Conservation (phyloP, 2,329 filamentous ascomycete genomes). For the Cladorrhinum sp. region DNA sequence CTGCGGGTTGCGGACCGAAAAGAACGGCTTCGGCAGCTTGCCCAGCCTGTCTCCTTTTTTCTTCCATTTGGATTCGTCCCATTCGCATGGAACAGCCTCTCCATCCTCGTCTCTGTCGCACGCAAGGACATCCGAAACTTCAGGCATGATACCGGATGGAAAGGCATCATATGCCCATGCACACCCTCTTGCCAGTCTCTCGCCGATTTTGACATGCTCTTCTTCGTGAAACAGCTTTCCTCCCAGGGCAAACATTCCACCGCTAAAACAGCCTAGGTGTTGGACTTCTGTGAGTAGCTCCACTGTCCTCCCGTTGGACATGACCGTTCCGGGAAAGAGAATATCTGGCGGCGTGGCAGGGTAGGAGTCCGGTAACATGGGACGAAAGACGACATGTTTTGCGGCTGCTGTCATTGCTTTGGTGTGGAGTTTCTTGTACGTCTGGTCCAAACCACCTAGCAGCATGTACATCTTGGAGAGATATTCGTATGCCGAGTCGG, state of each 20-base stretch:
- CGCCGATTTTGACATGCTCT: conserved; percentile 43
- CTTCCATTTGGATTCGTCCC: conserved; percentile 31
- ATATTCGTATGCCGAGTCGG: conserved; percentile 57
- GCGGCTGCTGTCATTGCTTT: conserved; percentile 59
- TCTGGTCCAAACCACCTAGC: conserved; percentile 60
- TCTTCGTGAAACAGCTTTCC: conserved; percentile 35
- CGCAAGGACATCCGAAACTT: conserved; percentile 40
- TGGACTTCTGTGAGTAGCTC: conserved; percentile 38
- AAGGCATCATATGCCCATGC: conserved; percentile 53
- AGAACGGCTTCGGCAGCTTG: conserved; percentile 54
- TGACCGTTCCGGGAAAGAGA: conserved; percentile 51
- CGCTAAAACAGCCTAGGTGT: conserved; percentile 42
- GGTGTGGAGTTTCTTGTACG: conserved; percentile 65
- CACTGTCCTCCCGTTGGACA: conserved; percentile 29
- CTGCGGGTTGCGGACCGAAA: conserved; percentile 43
- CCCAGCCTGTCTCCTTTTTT: conserved; percentile 29
- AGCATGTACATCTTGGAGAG: conserved; percentile 58
- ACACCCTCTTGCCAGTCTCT: conserved; percentile 50
- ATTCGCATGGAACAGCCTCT: conserved; percentile 25
- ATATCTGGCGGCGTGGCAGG: conserved; percentile 43
- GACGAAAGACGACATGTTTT: conserved; percentile 64
- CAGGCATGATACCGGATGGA: conserved; percentile 53
- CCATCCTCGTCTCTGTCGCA: conserved; percentile 32
- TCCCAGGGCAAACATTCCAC: conserved; percentile 44
- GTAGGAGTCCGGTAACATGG: conserved; percentile 54